Base-by-base conservation (phyloP, 2,329 filamentous ascomycete species). In the Fusarium begoniae region DNA sequence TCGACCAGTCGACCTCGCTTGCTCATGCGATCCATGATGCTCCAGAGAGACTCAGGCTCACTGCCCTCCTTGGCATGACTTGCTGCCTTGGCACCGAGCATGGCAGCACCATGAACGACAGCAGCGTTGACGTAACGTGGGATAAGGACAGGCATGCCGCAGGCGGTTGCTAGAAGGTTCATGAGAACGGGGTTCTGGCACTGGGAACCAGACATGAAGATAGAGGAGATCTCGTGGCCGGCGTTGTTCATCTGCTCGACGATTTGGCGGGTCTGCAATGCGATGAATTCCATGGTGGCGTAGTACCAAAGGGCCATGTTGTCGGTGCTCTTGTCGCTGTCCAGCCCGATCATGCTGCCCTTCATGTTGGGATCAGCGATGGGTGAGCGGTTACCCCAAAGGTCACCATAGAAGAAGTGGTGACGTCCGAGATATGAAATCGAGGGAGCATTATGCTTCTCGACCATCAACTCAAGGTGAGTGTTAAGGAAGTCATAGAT, bases 161-260 rank as follows among this genome's bases (percentile, higher is more conserved):
- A 98, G 2, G 93, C 93, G 1, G 95, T 96, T 20, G 96, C 95
- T 77, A 99, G 93, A 22, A 99, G 90, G 66, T 91, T 89, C 92
- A 99, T 98, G 63, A 99, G 87, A 69, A 98, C 90, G 40, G 92
- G 90, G 83, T 99, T 99, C 84, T 98, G 95, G 86, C 96, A 99
- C 83, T 98, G 96, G 17, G 94, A 97, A 70, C 96, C 96, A 9
- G 94, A 98, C 96, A 99, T 98, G 90, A 98, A 99, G 83, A 99
- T 98, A 73, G 93, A 96, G 56, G 89, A 91, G 82, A 99, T 95
- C 76, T 89, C 87, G 84, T 99, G 96, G 15, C 96, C 96, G 4
- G 94, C 87, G 53, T 89, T 86, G 87, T 98, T 99, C 95, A 99
- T 98, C 41, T 93, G 90, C 79, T 97, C 93, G 73, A 99, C 89